These are phyloP conservation scores for Epichloe brachyelytri DNA, from an alignment of 2,329 filamentous ascomycete species.

Conservation along the genomic window DNA sequence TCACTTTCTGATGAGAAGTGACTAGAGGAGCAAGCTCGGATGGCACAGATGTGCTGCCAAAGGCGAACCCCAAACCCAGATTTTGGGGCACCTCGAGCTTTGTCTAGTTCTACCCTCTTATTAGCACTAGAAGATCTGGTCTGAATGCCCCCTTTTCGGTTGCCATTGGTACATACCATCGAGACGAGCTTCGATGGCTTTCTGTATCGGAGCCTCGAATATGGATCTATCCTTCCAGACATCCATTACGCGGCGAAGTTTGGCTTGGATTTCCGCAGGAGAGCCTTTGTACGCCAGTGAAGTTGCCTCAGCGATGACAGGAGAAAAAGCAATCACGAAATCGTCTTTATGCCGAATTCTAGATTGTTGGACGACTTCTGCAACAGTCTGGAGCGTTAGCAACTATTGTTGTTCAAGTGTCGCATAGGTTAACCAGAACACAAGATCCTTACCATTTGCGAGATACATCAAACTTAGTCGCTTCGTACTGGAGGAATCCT, in stretches of 20 bases:
- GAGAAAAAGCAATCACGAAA: constrained; percentile 83
- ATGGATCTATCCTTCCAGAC: constrained; percentile 84
- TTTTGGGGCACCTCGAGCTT: constrained; percentile 39
- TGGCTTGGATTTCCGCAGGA: constrained; percentile 72
- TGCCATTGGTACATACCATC: constrained; percentile 44
- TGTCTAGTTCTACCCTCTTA: constrained; percentile 45
- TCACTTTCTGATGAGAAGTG: constrained; percentile 57
- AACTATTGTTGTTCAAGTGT: not conserved
- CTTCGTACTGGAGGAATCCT: constrained; percentile 75
- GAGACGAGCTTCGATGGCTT: constrained; percentile 65
- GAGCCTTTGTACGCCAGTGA: constrained; percentile 84
- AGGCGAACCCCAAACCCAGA: constrained; percentile 41
- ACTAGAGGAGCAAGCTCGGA: constrained; percentile 67
- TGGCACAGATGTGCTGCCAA: constrained; percentile 51
- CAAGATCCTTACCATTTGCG: constrained; percentile 60
- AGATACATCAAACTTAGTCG: constrained; percentile 87
- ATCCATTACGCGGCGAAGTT: constrained; percentile 78
- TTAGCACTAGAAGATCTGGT: not conserved
- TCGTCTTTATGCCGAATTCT: constrained; percentile 87
- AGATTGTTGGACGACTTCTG: constrained; percentile 92
- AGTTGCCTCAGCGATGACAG: constrained; percentile 83
- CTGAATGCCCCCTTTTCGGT: too few relatives aligned
- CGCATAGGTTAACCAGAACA: not conserved
- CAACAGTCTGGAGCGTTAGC: not conserved
- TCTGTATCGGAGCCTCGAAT: constrained; percentile 69